A percentile compares a stretch with the other conserved stretches of the same genome.
These are phyloP conservation scores for Daldinia caldariorum DNA, from an alignment of 495 filamentous ascomycete species.

Conservation along the genomic window DNA sequence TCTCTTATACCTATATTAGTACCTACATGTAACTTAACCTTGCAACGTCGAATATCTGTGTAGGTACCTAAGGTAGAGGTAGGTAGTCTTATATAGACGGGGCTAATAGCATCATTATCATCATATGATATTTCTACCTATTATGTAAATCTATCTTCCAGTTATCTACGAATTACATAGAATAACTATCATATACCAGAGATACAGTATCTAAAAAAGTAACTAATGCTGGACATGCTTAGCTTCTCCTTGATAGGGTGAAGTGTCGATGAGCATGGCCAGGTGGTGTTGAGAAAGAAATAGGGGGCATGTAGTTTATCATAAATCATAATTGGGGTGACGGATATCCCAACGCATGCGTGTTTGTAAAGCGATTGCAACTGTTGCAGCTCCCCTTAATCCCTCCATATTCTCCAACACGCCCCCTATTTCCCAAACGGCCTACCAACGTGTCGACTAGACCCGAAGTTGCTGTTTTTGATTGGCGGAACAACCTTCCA, in stretches of 20 bases:
- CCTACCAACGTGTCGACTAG: slow-evolving; percentile 11
- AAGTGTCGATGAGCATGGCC: no score
- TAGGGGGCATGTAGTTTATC: background rate
- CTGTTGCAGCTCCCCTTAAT: slow-evolving; percentile 19
- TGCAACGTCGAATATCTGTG: no score
- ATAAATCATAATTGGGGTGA: background rate
- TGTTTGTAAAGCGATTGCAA: slow-evolving; percentile 12
- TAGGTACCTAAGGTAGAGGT: no score
- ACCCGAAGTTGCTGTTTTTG: background rate
- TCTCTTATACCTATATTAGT: no score
- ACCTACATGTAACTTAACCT: no score
- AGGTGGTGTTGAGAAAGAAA: background rate
- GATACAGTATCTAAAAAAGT: no score
- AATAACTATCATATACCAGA: no score
- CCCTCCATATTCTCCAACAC: slow-evolving; percentile 24
- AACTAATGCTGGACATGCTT: background rate
- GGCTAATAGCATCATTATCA: no score
- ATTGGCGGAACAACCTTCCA: slow-evolving; percentile 34
- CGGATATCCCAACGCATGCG: slow-evolving; percentile 26
- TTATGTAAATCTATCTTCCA: no score
- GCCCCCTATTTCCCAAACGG: slow-evolving; percentile 14
- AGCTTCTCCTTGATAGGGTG: background rate
- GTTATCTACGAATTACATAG: no score
- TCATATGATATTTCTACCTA: no score
- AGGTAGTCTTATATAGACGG: no score